A percentile compares a stretch with the other conserved stretches of the same genome.
Evolutionary conservation across 441 rosid species (phyloP).

Genomic region (Melastoma candidum): DNA sequence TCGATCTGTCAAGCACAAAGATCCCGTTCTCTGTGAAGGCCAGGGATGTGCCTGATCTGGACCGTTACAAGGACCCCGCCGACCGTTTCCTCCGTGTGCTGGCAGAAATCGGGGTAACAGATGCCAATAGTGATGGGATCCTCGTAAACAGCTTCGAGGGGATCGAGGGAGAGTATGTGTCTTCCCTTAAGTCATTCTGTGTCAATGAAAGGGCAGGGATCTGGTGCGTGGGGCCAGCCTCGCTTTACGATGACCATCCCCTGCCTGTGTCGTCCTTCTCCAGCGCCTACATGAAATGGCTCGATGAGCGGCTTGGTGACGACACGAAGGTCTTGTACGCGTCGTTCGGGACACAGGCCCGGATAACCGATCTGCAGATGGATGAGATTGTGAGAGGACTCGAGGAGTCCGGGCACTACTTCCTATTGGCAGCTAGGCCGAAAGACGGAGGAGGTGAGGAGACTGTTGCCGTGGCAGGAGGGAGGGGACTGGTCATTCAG

Average conservation of each 20-base stretch:
- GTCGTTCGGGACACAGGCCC: conserved; percentile 29
- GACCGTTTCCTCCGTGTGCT: conserved; percentile 1
- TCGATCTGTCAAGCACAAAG: conserved; percentile 2
- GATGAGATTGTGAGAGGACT: conserved; percentile 28
- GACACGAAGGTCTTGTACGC: conserved; percentile 19
- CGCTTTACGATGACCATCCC: conserved; percentile 7
- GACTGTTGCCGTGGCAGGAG: conserved; percentile 4
- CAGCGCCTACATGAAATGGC: conserved; percentile 16
- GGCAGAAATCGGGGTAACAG: conserved; percentile 14
- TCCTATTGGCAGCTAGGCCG: conserved; percentile 23
- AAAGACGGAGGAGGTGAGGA: conserved; percentile 9
- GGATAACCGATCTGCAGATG: conserved; percentile 16
- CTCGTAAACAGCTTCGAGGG: conserved; percentile 26
- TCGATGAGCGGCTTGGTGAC: conserved; percentile 6
- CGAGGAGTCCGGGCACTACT: conserved; percentile 17
- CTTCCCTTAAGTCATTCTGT: conserved; percentile 9
- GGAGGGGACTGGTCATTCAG: conserved; percentile 18
- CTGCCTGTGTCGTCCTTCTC: not conserved
- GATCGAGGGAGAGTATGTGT: conserved; percentile 18
- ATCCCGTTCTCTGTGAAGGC: conserved; percentile 15
- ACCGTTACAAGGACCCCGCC: not conserved
- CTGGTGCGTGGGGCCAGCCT: conserved; percentile 27
- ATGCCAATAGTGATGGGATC: conserved; percentile 20
- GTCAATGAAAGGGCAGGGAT: conserved; percentile 6
- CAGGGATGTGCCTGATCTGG: conserved; percentile 12